Evolutionary conservation across 1,284 basidiomycete genomes (phyloP).

Genomic region (Bondarzewia mesenterica): DNA sequence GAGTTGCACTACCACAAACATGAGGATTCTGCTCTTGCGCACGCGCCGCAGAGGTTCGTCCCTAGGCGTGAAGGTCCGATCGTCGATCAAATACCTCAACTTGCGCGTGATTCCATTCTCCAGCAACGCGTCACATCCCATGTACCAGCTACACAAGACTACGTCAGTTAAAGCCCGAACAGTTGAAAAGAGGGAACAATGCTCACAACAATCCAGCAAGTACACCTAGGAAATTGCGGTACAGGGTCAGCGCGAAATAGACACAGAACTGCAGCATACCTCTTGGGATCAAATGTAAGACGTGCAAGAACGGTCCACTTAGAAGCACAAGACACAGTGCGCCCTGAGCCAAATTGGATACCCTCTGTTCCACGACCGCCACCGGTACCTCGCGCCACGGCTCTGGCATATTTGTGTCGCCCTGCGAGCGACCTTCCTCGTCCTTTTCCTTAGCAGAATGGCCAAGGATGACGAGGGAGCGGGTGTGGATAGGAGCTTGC

Average conservation of each 20-base stretch:
- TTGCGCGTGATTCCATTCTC: constrained; percentile 83
- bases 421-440: constrained; percentile 15
- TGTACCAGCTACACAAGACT: constrained; percentile 72
- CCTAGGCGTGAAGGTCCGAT: constrained; percentile 52
- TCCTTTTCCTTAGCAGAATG: constrained; percentile 33
- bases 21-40: constrained; percentile 66
- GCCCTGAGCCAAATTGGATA: constrained; percentile 84
- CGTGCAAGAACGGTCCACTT: constrained; percentile 74
- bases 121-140: constrained; percentile 80
- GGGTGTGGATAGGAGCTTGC: constrained; percentile 93
- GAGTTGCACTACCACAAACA: constrained; percentile 79
- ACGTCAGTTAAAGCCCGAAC: not conserved
- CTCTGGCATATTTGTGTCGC: not conserved
- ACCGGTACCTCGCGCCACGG: constrained; percentile 51
- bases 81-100: constrained; percentile 76
- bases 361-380: constrained; percentile 81
- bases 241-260: not conserved
- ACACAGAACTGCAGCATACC: constrained; percentile 24
- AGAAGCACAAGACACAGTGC: constrained; percentile 74
- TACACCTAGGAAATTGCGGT: constrained; percentile 47
- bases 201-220: constrained; percentile 69
- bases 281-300: constrained; percentile 71
- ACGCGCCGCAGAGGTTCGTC: constrained; percentile 71
- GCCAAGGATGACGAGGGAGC: constrained; percentile 76
- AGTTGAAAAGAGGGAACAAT: not conserved